Evolutionary conservation across 106 monocot species (phyloP).

Genomic region (Acanthochlamys bracteata): DNA sequence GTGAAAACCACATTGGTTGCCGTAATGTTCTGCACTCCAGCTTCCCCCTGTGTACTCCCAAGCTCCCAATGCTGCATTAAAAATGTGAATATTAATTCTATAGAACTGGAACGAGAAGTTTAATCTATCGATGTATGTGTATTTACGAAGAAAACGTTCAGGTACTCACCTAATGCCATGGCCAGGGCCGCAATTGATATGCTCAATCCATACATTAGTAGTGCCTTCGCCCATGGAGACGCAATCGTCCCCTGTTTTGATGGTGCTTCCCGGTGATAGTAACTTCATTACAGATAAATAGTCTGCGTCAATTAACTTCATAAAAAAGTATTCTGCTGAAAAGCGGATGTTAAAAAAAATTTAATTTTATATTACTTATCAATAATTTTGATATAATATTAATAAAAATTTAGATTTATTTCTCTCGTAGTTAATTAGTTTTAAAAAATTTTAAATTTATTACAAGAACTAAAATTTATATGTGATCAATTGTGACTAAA

Average conservation of each 20-base stretch:
- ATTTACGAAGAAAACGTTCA: too few relatives aligned
- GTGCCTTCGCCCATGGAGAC: constrained; percentile 25
- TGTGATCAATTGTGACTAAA: too few relatives aligned
- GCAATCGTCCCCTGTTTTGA: constrained; percentile 43
- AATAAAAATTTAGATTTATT: too few relatives aligned
- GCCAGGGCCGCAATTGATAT: constrained; percentile 33
- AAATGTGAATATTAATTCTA: background rate
- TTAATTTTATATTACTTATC: too few relatives aligned
- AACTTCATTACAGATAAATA: too few relatives aligned
- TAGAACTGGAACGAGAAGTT: background rate
- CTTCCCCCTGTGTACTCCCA: background rate
- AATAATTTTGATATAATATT: too few relatives aligned
- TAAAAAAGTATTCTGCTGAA: too few relatives aligned
- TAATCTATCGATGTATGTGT: background rate
- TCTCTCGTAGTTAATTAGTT: too few relatives aligned
- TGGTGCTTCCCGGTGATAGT: constrained; percentile 17
- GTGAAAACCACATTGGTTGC: background rate
- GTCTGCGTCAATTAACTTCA: too few relatives aligned
- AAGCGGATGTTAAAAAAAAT: too few relatives aligned
- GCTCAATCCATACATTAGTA: constrained; percentile 23
- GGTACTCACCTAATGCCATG: constrained; percentile 24
- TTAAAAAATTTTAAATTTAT: too few relatives aligned
- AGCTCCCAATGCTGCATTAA: constrained; percentile 33
- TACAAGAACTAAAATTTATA: too few relatives aligned
- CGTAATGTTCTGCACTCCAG: constrained; percentile 6